Evolutionary conservation across 768 basidiomycete genomes (phyloP).

Genomic region (Lactifluus hygrophoroides): DNA sequence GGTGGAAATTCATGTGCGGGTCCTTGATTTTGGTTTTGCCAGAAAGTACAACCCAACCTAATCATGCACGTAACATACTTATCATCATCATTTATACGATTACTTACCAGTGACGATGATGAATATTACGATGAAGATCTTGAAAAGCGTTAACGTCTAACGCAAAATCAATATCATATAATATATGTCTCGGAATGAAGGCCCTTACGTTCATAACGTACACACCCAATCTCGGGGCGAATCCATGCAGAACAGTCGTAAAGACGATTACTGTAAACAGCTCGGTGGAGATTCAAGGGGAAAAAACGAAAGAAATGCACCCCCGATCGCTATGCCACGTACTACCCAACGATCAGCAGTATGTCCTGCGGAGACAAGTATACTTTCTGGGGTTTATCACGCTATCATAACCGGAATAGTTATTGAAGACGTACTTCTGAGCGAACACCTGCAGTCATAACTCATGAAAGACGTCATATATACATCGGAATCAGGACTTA

Average conservation of each 20-base stretch:
- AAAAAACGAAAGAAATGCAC: slow-evolving; percentile 24
- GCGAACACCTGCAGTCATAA: slow-evolving; percentile 25
- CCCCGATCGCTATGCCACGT: slow-evolving; percentile 51
- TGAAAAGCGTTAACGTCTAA: slow-evolving; percentile 46
- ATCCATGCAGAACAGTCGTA: slow-evolving; percentile 43
- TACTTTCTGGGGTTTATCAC: slow-evolving; percentile 27
- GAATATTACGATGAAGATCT: slow-evolving; percentile 45
- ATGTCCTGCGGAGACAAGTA: slow-evolving; percentile 39
- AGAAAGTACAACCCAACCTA: slow-evolving; percentile 52
- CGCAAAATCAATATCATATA: neutral
- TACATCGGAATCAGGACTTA: slow-evolving; percentile 23
- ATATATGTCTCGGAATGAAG: neutral
- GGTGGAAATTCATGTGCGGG: slow-evolving; percentile 48
- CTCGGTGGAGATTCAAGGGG: neutral
- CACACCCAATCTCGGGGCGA: slow-evolving; percentile 42
- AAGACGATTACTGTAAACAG: slow-evolving; percentile 38
- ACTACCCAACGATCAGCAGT: slow-evolving; percentile 38
- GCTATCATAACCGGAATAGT: too few species aligned
- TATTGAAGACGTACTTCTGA: slow-evolving; percentile 19
- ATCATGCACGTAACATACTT: neutral
- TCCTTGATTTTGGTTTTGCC: slow-evolving; percentile 49
- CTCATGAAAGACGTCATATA: too few species aligned
- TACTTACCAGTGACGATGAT: slow-evolving; percentile 41
- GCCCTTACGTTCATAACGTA: slow-evolving; percentile 42
- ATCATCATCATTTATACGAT: neutral